These are phyloP conservation scores for Suillus ampliporus DNA, from an alignment of 768 basidiomycete species.

Conservation along the genomic window DNA sequence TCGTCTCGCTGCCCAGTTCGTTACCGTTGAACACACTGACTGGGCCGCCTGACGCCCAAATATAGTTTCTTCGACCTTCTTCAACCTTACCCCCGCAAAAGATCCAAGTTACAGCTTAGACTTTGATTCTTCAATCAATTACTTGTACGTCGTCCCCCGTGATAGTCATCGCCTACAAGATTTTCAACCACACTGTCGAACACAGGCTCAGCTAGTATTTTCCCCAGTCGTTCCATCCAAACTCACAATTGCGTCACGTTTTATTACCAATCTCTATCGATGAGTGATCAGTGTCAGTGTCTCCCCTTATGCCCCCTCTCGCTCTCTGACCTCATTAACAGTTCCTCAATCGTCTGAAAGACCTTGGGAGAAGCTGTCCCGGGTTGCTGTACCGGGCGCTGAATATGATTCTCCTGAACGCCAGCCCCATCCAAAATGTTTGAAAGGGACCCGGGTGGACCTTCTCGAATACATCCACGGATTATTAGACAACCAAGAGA, in stretches of 20 bases:
- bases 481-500: neutral
- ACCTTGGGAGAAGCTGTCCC: conserved; percentile 3
- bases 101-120: too few species aligned
- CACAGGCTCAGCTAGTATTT: neutral
- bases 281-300: neutral
- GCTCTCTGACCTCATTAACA: neutral
- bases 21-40: neutral
- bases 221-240: neutral
- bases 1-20: neutral
- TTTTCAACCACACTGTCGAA: neutral
- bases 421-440: neutral
- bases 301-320: too few species aligned
- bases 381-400: neutral
- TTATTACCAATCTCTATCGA: neutral
- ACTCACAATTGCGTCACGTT: neutral
- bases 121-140: neutral
- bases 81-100: neutral
- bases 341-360: neutral
- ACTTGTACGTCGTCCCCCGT: neutral
- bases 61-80: neutral
- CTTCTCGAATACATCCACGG: neutral
- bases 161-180: neutral
- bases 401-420: neutral
- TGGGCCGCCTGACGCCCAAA: neutral
- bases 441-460: neutral